phyloP scores from a whole-genome alignment of 1,139 yeast species.

The Hansenula lynferdii region DNA sequence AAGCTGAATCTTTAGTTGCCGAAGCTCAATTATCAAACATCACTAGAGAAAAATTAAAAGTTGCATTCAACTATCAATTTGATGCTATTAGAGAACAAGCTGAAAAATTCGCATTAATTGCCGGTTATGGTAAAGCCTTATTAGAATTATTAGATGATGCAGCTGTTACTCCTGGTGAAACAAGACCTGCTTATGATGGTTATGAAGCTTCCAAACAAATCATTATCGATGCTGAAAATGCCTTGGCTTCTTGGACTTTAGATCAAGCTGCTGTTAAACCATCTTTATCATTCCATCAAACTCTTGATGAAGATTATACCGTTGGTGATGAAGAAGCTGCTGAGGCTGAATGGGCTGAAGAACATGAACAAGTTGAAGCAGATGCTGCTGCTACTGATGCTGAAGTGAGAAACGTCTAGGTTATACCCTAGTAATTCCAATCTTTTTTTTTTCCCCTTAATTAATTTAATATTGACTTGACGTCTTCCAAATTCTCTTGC shows the following conservation, averaged over 20 bases:
- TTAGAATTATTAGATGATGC: slow-evolving; percentile 78
- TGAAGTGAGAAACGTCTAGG: no score
- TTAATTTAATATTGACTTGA: no score
- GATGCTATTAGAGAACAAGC: slow-evolving; percentile 80
- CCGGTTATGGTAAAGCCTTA: slow-evolving; percentile 85
- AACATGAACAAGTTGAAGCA: slow-evolving; percentile 23
- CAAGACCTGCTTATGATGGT: slow-evolving; percentile 85
- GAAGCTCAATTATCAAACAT: slow-evolving; percentile 87
- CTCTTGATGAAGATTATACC: slow-evolving; percentile 58
- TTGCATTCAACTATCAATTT: slow-evolving; percentile 79
- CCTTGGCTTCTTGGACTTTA: slow-evolving; percentile 79
- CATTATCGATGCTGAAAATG: slow-evolving; percentile 80
- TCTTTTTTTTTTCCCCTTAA: no score
- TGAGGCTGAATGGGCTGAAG: slow-evolving; percentile 30
- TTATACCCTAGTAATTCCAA: no score
- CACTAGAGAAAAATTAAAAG: slow-evolving; percentile 82
- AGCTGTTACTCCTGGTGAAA: slow-evolving; percentile 89
- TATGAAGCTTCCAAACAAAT: slow-evolving; percentile 85
- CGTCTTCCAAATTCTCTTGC: no score
- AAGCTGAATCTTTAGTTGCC: slow-evolving; percentile 86
- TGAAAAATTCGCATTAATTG: slow-evolving; percentile 80
- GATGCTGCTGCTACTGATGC: slow-evolving; percentile 10
- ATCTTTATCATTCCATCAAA: slow-evolving; percentile 74
- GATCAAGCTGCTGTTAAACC: slow-evolving; percentile 79
- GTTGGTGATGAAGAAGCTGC: slow-evolving; percentile 33